Evolutionary conservation across 805 yeast species (phyloP), one percentile per base, ranked within the genome.

Genomic region (Starmerella gropengiesseri): DNA sequence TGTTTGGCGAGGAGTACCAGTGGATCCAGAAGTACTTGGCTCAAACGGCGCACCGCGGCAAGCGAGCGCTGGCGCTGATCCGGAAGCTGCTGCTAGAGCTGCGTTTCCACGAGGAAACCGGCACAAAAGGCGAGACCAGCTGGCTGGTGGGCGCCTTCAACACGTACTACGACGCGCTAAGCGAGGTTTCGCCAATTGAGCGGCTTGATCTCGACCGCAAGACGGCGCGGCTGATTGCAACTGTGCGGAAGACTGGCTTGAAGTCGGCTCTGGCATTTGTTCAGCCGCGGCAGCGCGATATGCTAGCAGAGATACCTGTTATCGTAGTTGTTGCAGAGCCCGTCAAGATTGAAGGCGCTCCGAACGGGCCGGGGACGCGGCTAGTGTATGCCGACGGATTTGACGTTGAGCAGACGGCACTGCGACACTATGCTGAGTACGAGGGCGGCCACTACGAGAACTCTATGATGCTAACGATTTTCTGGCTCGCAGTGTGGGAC

Each of bases 401-500:
- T 17, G 32, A 45, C 3, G 68, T 63, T 2, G 68, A 63, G 44
- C 55, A 54, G 29, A 48, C 55, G n/a, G 63, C 65, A 5, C 46
- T 62, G 17, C 33, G 42, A 7, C 49, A 60, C 28, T 63, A 63
- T 45, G 44, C 35, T 6, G 64, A 61, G 2, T 63, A 57, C 55
- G 30, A 43, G 14, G 67, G 67, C 7, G 58, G 56, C 20, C 67
- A 63, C 45, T 57, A 54, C 20, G 68, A 63, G 38, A 56, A 56
- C 35, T 52, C 65, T 5, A 50, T 59, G 19, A 32, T 63, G 31
- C 45, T 47, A 23, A 56, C 63, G 0, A 36, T 62, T 1, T 53
- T 58, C 41, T 53, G 53, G 41, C 45, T 58, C 6, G 27, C 54
- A 23, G 55, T 55, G 34, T 51, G 53, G 44, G 67, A 63, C 35